These are phyloP conservation scores for Glebionis coronaria DNA, from an alignment of 129 eudicot species.

Conservation along the genomic window DNA sequence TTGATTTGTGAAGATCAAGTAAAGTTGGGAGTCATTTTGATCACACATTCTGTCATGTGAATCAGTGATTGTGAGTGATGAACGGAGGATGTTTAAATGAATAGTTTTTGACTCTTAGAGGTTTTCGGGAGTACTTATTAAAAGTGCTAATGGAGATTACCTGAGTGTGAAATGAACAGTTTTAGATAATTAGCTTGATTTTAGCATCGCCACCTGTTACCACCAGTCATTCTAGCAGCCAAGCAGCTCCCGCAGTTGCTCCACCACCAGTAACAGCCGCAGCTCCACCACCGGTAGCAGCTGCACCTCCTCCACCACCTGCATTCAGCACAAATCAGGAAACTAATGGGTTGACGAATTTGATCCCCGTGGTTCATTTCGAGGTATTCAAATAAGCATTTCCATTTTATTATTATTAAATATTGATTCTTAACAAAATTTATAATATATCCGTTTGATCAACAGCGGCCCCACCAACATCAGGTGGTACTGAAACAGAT, in stretches of 20 bases:
- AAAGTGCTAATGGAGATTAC: too few species aligned
- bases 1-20: too few species aligned
- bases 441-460: slow-evolving; percentile 12
- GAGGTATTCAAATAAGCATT: slow-evolving; percentile 58
- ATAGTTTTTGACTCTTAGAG: too few species aligned
- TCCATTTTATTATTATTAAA: too few species aligned
- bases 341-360: slow-evolving; percentile 73
- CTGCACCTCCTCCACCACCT: slow-evolving; percentile 35
- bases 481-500: slow-evolving; percentile 61
- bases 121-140: too few species aligned
- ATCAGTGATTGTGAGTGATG: too few species aligned
- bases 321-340: slow-evolving; percentile 35
- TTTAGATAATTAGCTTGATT: too few species aligned
- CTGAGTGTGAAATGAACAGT: too few species aligned
- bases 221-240: slow-evolving; percentile 32
- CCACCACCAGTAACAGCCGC: slow-evolving; percentile 36
- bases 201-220: slow-evolving; percentile 52
- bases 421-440: slow-evolving; percentile 16
- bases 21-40: too few species aligned
- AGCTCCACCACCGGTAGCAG: too few species aligned
- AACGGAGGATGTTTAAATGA: too few species aligned
- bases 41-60: too few species aligned
- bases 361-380: slow-evolving; percentile 77
- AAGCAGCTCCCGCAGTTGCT: slow-evolving; percentile 37
- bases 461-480: slow-evolving; percentile 63